phyloP scores from a whole-genome alignment of 2,329 filamentous ascomycete genomes.

The Trichoderma gracile region DNA sequence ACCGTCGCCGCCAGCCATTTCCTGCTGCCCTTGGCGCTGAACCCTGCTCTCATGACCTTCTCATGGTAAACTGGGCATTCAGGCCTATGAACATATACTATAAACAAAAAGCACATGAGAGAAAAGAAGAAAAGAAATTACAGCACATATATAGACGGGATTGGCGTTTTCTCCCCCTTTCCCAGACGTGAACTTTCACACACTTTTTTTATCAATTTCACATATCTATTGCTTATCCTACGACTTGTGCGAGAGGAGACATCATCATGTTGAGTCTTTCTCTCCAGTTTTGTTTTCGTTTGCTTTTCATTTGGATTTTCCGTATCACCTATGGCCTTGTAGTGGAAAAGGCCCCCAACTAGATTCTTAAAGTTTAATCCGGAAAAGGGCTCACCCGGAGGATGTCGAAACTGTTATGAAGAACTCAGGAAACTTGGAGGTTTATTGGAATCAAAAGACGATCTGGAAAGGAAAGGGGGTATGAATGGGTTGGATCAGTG shows the following conservation, averaged over 20 bases:
- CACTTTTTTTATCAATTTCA: background rate
- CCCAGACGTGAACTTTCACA: background rate
- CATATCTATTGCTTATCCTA: background rate
- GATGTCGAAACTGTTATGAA: background rate
- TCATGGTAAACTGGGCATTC: constrained; percentile 61
- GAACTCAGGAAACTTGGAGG: background rate
- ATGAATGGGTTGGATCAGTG: background rate
- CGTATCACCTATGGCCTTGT: background rate
- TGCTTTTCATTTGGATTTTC: background rate
- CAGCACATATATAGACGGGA: constrained; percentile 4
- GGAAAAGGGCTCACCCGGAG: background rate
- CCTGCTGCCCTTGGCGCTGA: constrained; percentile 70
- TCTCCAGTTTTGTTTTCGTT: background rate
- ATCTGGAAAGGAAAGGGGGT: background rate
- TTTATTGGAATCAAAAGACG: background rate
- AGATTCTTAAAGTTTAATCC: constrained; percentile 1
- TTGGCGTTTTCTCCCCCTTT: background rate
- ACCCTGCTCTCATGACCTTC: constrained; percentile 79
- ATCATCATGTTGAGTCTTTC: background rate
- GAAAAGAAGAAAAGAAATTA: background rate
- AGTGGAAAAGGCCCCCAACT: background rate
- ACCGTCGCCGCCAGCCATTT: constrained; percentile 70
- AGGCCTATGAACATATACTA: background rate
- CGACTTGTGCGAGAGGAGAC: background rate
- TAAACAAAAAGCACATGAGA: background rate